Evolutionary conservation across 768 basidiomycete genomes (phyloP).

Genomic region (Mycena floridula): DNA sequence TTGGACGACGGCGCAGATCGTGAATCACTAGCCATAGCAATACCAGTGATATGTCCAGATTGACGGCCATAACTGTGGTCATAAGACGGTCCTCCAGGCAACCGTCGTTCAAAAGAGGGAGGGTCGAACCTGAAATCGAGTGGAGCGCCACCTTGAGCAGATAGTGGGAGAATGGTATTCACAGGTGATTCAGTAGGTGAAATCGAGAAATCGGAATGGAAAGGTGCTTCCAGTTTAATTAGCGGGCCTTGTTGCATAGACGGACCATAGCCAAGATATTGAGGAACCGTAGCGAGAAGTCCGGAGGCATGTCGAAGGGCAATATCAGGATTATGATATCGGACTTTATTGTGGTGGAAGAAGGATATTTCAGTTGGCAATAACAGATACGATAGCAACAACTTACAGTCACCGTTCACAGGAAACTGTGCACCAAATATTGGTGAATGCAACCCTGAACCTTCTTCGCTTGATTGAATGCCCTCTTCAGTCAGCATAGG

Average conservation of each 20-base stretch:
- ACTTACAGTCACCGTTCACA: neutral
- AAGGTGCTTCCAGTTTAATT: neutral
- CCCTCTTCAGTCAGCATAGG: neutral
- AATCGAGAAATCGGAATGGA: conserved; percentile 1
- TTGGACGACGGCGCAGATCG: neutral
- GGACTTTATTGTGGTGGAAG: neutral
- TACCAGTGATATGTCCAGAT: neutral
- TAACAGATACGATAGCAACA: neutral
- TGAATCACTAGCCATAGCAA: neutral
- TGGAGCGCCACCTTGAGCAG: neutral
- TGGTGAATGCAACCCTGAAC: neutral
- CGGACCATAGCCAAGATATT: neutral
- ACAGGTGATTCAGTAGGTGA: neutral
- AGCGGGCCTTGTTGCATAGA: neutral
- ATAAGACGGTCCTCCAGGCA: neutral
- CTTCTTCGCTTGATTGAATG: neutral
- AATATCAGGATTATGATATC: neutral
- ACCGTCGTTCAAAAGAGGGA: neutral
- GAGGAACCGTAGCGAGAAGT: neutral
- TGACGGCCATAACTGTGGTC: neutral
- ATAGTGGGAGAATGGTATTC: neutral
- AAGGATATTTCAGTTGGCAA: neutral
- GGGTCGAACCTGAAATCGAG: neutral
- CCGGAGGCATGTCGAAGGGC: neutral
- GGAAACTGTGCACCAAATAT: neutral